A percentile compares a stretch with the other conserved stretches of the same genome.
Evolutionary conservation across 805 yeast genomes (phyloP).

Genomic region (Dipodascopsis uninucleata): DNA sequence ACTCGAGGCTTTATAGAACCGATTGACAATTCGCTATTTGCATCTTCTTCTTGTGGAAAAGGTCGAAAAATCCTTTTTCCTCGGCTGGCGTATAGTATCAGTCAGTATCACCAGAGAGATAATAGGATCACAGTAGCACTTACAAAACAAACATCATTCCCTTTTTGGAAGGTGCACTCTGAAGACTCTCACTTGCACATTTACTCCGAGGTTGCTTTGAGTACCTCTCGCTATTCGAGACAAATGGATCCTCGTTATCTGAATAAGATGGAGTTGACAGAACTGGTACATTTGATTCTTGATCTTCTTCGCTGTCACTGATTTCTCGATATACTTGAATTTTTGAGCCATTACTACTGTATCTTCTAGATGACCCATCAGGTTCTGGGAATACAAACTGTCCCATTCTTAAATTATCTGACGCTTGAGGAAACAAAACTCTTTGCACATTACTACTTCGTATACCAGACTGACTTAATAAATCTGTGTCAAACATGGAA

Average conservation of each 20-base stretch:
- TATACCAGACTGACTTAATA: not conserved
- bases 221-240: not conserved
- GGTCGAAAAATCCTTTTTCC: conserved; percentile 24
- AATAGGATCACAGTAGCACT: not conserved
- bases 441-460: not conserved
- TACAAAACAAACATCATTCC: conserved; percentile 26
- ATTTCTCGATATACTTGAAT: conserved; percentile 2
- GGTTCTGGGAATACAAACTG: not conserved
- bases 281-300: not conserved
- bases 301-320: not conserved
- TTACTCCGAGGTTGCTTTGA: not conserved
- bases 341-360: not conserved
- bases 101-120: not conserved
- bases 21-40: conserved; percentile 17
- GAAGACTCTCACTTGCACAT: not conserved
- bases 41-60: conserved; percentile 8
- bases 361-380: conserved; percentile 4
- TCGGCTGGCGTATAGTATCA: conserved; percentile 3
- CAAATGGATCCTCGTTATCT: conserved; percentile 3
- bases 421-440: conserved; percentile 1
- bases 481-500: not conserved
- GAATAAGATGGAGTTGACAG: not conserved
- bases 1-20: conserved; percentile 21
- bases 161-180: conserved; percentile 9
- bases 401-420: not conserved